Base-by-base conservation (phyloP, 2,329 filamentous ascomycete species). In the Aspergillus terreus region DNA sequence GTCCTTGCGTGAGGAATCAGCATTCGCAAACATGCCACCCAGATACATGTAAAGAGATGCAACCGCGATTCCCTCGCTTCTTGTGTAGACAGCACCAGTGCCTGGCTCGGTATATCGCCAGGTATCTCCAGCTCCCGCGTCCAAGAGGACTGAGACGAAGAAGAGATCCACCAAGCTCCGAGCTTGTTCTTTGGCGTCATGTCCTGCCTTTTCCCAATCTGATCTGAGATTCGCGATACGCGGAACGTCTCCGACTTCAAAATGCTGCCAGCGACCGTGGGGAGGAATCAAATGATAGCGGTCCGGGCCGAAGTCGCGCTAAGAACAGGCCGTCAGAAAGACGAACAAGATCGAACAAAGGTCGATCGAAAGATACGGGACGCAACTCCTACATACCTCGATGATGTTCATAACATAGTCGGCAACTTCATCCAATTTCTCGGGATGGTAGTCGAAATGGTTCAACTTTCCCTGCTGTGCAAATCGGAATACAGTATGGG, bases 141-240 rank as follows among this genome's bases (percentile, higher is more conserved):
- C 81, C 0, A 83, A 68, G 14, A 84, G 70, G 0, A 84, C 81
- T 0, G 81, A 82, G 2, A 83, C 79, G 44, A 84, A 77, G 67
- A 85, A 85, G 6, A 86, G 68, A 59, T 86, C 83, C 42, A 84
- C 75, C 15, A 85, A 65, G 0, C 81, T 42, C 1, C 40, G 15
- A 12, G 17, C 40, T 17, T 42, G n/a, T 11, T 42, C 32, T 43
- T 23, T 51, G 35, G 35, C 32, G 38, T 51, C 49, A 14, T 40
- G 47, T 33, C 44, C 41, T 43, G 30, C 38, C 35, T 47, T 15
- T 25, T 47, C 44, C 40, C 46, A 44, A 5, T 14, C 23, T 3
- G 21, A 19, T 14, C 7, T 15, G 11, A 32, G 25, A 15, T 35
- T 41, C 15, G n/a, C 27, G 15, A 32, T 49, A 21, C 38, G 15